These are phyloP conservation scores for Exophiala viscosa DNA, from an alignment of 2,329 filamentous ascomycete species.

Conservation along the genomic window DNA sequence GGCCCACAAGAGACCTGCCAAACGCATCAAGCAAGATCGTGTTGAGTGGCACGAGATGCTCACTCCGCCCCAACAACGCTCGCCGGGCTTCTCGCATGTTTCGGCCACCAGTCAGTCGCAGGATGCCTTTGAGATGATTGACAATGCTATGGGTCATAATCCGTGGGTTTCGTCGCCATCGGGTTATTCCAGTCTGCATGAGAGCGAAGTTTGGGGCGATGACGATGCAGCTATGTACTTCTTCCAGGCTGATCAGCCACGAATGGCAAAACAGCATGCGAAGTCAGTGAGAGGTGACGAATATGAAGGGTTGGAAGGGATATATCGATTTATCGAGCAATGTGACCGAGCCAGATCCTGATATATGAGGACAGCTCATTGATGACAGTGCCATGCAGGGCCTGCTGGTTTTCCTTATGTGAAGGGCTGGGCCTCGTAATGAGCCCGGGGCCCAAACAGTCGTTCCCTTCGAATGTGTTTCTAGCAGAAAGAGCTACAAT, in stretches of 20 bases:
- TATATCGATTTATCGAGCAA: conserved; percentile 63
- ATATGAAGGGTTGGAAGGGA: conserved; percentile 62
- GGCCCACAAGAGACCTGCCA: conserved; percentile 31
- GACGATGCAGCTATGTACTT: conserved; percentile 34
- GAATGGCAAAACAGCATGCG: conserved; percentile 12
- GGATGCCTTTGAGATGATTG: conserved; percentile 18
- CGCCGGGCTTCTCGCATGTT: conserved; percentile 25
- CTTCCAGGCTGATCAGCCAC: conserved; percentile 22
- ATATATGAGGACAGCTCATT: too few relatives aligned
- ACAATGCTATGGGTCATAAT: conserved; percentile 46
- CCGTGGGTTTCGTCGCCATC: conserved; percentile 54
- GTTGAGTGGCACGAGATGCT: conserved; percentile 60
- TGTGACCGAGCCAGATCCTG: conserved; percentile 50
- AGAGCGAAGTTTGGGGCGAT: conserved; percentile 41
- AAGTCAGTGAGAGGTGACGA: conserved; percentile 26
- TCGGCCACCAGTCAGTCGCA: conserved; percentile 29
- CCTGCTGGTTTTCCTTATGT: too few relatives aligned
- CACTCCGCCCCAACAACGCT: conserved; percentile 35
- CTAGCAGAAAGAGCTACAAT: conserved; percentile 17
- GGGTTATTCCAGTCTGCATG: conserved; percentile 56
- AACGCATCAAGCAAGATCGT: conserved; percentile 35
- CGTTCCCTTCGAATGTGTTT: not conserved
- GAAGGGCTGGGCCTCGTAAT: too few relatives aligned
- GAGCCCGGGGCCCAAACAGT: too few relatives aligned
- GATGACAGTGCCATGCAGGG: too few relatives aligned